Evolutionary conservation across 2,329 filamentous ascomycete species (phyloP).

Genomic region (Juglanconis sp.): DNA sequence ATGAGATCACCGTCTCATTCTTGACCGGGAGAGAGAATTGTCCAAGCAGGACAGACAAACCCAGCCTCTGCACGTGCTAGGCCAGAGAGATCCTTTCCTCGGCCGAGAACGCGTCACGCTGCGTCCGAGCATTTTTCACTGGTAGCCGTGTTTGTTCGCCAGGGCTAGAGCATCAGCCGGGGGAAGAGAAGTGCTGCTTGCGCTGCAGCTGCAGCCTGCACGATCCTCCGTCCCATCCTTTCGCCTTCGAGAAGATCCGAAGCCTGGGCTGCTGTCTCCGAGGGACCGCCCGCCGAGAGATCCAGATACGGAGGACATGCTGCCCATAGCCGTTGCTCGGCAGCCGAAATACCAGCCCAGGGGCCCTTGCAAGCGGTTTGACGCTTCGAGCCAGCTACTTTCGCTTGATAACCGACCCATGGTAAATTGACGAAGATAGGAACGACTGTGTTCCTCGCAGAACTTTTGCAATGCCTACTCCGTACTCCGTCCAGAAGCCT

Average conservation of each 20-base stretch:
- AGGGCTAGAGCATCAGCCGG: background rate
- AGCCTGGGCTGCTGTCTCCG: background rate
- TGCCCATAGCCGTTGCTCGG: background rate
- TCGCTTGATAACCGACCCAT: background rate
- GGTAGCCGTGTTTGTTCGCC: background rate
- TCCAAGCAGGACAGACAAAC: background rate
- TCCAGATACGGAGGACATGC: background rate
- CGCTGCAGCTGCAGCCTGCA: conserved; percentile 3
- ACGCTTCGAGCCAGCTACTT: background rate
- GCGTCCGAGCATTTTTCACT: background rate
- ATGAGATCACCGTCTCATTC: background rate
- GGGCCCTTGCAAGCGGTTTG: background rate
- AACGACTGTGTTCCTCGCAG: background rate
- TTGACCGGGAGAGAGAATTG: background rate
- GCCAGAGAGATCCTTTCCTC: background rate
- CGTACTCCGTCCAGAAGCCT: background rate
- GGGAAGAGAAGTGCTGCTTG: background rate
- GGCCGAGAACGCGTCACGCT: conserved; percentile 2
- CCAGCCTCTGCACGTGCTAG: background rate
- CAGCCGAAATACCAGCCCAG: conserved; percentile 7
- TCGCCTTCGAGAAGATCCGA: background rate
- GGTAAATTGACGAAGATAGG: background rate
- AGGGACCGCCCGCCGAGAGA: background rate
- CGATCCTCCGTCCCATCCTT: background rate
- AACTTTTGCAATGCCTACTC: background rate